These are phyloP conservation scores for Theobroma grandiflorum DNA, from an alignment of 441 rosid species.

Conservation along the genomic window DNA sequence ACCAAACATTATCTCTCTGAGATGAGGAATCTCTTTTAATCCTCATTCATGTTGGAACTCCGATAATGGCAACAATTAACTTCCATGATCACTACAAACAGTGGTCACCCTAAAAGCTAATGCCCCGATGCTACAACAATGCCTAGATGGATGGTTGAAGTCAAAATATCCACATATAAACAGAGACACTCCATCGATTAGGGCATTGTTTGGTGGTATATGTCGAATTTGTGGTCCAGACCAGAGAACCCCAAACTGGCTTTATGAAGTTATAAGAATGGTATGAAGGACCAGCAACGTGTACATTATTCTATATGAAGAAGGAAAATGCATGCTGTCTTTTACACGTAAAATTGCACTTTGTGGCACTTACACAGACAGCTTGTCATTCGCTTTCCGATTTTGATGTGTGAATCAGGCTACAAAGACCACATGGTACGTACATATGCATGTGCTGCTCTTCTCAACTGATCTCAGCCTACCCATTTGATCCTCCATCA, in stretches of 20 bases:
- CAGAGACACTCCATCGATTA: not conserved
- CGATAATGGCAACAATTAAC: not conserved
- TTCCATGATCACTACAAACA: not conserved
- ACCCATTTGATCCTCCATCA: not conserved
- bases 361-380: not conserved
- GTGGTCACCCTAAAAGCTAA: not conserved
- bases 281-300: too few species aligned
- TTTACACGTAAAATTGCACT: not conserved
- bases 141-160: too few species aligned
- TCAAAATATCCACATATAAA: not conserved
- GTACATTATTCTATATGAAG: too few species aligned
- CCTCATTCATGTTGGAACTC: not conserved
- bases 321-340: not conserved
- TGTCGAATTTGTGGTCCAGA: not conserved
- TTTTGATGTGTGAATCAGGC: not conserved
- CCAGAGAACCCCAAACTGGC: not conserved
- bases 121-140: too few species aligned
- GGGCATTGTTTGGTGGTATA: not conserved
- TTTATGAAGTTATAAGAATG: too few species aligned
- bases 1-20: not conserved
- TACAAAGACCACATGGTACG: too few species aligned
- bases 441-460: not conserved
- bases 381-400: not conserved
- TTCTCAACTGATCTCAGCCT: not conserved
- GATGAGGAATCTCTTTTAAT: not conserved